Evolutionary conservation across 2,329 filamentous ascomycete species (phyloP).

Genomic region (Pseudocercospora crystallina): DNA sequence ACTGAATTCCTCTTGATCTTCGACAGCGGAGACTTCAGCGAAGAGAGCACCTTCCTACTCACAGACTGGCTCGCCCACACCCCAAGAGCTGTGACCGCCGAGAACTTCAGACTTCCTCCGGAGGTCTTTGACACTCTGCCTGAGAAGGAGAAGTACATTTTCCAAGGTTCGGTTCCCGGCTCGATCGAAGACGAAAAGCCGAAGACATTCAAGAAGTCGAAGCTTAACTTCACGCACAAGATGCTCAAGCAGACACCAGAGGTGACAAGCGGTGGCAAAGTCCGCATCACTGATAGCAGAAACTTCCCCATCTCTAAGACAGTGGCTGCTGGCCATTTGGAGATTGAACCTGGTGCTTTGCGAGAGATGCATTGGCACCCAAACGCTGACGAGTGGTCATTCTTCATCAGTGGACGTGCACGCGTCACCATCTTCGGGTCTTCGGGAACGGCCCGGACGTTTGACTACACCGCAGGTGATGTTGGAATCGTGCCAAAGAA

Average conservation of each 20-base stretch:
- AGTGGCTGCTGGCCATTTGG: slow-evolving; percentile 69
- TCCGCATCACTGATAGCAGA: slow-evolving; percentile 72
- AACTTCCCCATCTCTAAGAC: slow-evolving; percentile 75
- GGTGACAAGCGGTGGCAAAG: slow-evolving; percentile 66
- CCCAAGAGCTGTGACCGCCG: slow-evolving; percentile 67
- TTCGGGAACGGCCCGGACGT: slow-evolving; percentile 68
- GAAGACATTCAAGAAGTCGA: slow-evolving; percentile 64
- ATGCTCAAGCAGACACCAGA: slow-evolving; percentile 69
- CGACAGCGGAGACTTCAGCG: slow-evolving; percentile 59
- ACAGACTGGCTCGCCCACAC: slow-evolving; percentile 75
- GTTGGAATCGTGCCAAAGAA: slow-evolving; percentile 74
- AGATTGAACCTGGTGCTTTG: slow-evolving; percentile 69
- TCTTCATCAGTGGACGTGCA: slow-evolving; percentile 71
- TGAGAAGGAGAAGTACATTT: slow-evolving; percentile 71
- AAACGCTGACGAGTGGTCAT: slow-evolving; percentile 76
- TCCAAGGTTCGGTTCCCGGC: slow-evolving; percentile 63
- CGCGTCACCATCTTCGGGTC: slow-evolving; percentile 73
- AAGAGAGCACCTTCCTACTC: slow-evolving; percentile 69
- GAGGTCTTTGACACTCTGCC: slow-evolving; percentile 70
- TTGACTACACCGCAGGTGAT: slow-evolving; percentile 73
- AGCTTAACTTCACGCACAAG: slow-evolving; percentile 67
- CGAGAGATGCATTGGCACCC: slow-evolving; percentile 85
- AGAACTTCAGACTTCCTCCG: slow-evolving; percentile 73
- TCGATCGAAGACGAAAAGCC: slow-evolving; percentile 66
- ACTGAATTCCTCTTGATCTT: slow-evolving; percentile 65